Conservation (phyloP, 2,329 filamentous ascomycete genomes). For the Septoria linicola region DNA sequence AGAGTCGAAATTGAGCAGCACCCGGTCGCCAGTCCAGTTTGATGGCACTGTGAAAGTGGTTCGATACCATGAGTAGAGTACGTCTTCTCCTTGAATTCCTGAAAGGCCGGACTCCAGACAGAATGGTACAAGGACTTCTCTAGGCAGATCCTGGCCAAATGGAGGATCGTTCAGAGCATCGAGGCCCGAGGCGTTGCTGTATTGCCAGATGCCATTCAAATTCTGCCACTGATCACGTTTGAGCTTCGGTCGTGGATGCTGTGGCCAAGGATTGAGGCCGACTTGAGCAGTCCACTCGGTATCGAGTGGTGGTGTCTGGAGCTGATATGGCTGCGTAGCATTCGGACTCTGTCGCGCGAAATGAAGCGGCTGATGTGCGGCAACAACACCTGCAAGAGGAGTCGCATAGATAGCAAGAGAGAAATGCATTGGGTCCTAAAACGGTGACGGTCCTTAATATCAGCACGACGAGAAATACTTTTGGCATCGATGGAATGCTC, state of each 20-base stretch:
- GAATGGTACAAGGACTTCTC: slow-evolving; percentile 53
- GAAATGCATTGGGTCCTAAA: slow-evolving; percentile 12
- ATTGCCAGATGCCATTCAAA: slow-evolving; percentile 58
- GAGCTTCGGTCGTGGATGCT: slow-evolving; percentile 55
- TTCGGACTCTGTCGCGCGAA: slow-evolving; percentile 4
- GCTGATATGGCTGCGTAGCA: slow-evolving; percentile 36
- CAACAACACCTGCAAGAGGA: slow-evolving; percentile 2
- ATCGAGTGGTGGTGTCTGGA: slow-evolving; percentile 44
- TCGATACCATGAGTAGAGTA: slow-evolving; percentile 39
- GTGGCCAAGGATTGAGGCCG: slow-evolving; percentile 53
- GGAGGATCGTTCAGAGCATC: slow-evolving; percentile 46
- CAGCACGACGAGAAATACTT: not conserved
- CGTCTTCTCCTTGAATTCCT: slow-evolving; percentile 39
- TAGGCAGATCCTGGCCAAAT: slow-evolving; percentile 44
- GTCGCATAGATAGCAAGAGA: not conserved
- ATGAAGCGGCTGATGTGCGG: slow-evolving; percentile 4
- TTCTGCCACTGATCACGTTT: slow-evolving; percentile 54
- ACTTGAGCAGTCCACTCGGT: slow-evolving; percentile 54
- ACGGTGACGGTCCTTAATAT: no score
- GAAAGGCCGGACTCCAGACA: slow-evolving; percentile 56
- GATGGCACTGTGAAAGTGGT: slow-evolving; percentile 53
- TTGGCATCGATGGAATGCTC: not conserved
- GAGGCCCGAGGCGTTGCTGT: slow-evolving; percentile 44
- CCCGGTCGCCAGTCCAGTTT: slow-evolving; percentile 48
- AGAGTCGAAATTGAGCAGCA: slow-evolving; percentile 59